These are phyloP conservation scores for Aurantiochytrium sp. DNA, from an alignment of 108 stramenopile species.

Conservation along the genomic window DNA sequence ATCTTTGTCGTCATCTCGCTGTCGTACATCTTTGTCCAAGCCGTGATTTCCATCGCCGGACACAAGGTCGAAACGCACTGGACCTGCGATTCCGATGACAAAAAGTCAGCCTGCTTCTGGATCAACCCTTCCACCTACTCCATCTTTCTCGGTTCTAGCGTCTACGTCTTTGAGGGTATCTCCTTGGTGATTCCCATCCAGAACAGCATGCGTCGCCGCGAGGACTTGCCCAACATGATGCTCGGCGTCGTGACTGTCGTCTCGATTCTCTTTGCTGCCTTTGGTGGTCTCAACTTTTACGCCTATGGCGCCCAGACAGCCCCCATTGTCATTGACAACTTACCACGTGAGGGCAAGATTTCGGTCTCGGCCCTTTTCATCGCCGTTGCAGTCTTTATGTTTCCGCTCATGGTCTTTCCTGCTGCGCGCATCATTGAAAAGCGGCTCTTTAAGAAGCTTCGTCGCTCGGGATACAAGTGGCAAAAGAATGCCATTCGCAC, in stretches of 20 bases:
- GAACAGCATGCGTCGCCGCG: background rate
- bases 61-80: background rate
- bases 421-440: slow-evolving; percentile 14
- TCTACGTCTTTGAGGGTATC: slow-evolving; percentile 11
- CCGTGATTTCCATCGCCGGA: background rate
- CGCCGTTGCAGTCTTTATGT: slow-evolving; percentile 7
- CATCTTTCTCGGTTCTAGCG: background rate
- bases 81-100: background rate
- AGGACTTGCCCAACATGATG: background rate
- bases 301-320: background rate
- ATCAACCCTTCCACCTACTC: background rate
- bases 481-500: slow-evolving; percentile 13
- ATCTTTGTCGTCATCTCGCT: slow-evolving; percentile 12
- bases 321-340: background rate
- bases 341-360: background rate
- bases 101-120: background rate
- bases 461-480: slow-evolving; percentile 14
- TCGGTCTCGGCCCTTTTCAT: background rate
- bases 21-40: background rate
- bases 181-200: background rate
- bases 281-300: background rate
- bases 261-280: background rate
- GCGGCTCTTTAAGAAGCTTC: slow-evolving; percentile 7
- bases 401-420: slow-evolving; percentile 13
- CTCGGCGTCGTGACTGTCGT: background rate